phyloP scores from a whole-genome alignment of 2,329 filamentous ascomycete species.

The Neurospora crassa region DNA sequence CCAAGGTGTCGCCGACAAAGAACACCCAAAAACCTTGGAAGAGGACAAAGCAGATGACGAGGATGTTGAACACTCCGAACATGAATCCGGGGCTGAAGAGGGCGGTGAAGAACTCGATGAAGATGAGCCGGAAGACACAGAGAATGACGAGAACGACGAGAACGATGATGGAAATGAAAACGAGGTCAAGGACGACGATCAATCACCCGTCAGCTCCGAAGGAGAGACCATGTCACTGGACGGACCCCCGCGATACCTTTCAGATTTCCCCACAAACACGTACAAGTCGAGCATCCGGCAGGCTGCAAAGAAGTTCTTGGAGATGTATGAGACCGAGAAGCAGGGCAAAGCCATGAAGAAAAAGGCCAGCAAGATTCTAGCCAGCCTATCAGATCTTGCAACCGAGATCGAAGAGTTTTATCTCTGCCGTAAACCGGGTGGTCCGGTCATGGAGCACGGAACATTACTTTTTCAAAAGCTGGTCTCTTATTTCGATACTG shows the following conservation, averaged over 20 bases:
- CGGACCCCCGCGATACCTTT: slow-evolving; percentile 38
- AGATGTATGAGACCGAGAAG: slow-evolving; percentile 69
- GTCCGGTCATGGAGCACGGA: slow-evolving; percentile 41
- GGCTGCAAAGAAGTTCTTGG: slow-evolving; percentile 74
- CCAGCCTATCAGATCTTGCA: slow-evolving; percentile 62
- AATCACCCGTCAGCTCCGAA: slow-evolving; percentile 57
- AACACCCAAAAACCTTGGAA: slow-evolving; percentile 3
- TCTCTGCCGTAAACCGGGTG: slow-evolving; percentile 40
- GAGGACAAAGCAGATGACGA: slow-evolving; percentile 22
- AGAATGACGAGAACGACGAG: slow-evolving; percentile 41
- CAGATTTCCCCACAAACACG: slow-evolving; percentile 48
- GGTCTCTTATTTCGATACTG: slow-evolving; percentile 76
- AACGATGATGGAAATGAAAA: slow-evolving; percentile 46
- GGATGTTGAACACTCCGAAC: slow-evolving; percentile 19
- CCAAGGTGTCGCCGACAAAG: slow-evolving; percentile 18
- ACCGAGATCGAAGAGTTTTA: slow-evolving; percentile 65
- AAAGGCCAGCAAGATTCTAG: slow-evolving; percentile 68
- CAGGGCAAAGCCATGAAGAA: slow-evolving; percentile 63
- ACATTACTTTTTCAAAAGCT: slow-evolving; percentile 62
- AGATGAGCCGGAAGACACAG: slow-evolving; percentile 36
- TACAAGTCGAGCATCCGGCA: slow-evolving; percentile 65
- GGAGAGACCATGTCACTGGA: slow-evolving; percentile 57
- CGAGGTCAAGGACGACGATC: slow-evolving; percentile 51
- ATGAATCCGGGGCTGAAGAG: slow-evolving; percentile 19
- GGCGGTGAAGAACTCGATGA: slow-evolving; percentile 28